Evolutionary conservation across 306 rosid genomes (phyloP), one percentile per base, ranked within the genome.

Genomic region (Rosa lucieae): DNA sequence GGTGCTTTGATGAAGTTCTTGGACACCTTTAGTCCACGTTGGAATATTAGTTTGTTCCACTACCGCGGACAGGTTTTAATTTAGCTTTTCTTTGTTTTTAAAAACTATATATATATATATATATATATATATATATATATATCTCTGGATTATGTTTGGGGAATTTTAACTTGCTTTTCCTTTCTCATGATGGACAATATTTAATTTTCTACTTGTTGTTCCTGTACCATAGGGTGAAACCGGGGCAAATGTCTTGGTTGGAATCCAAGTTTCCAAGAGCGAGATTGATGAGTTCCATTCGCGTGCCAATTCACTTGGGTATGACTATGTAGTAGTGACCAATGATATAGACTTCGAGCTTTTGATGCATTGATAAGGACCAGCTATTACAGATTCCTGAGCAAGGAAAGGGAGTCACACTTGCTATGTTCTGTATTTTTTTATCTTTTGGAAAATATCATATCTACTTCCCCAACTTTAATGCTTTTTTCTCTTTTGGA

Each of bases 1-100:
- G 99, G 98, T 79, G 89, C 98, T 56, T 82, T 93, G 76, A 77
- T 89, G 94, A 91, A 91, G 81, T 96, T 96, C 82, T 90, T 96
- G 82, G 97, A 93, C 42, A 72, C 90, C 51, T 88, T 96, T 75
- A 91, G 98, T 84, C 99, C 98, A 4, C 94, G 94, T 61, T 95
- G 99, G 98, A 90, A 96, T 86, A 96, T 96, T 77, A 89, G 88
- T 85, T 81, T 91, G 84, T 93, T 96, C 86, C 97, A 93, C 78
- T 93, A 96, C 55, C 96, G 97, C 55, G 94, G 82, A 8, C 73
- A 89, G 97, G 99, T 95, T 21, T 9, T 84, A 59, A 75, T 74
- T 67, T 59, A 59, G 56, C 42, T 23, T 75, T 59, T 39, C 42
- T 61, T 79, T 23, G 17, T 65, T 52, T 37, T 18, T 44, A 29